Base-by-base conservation (phyloP, 768 basidiomycete genomes). In the Agaricus blazei region DNA sequence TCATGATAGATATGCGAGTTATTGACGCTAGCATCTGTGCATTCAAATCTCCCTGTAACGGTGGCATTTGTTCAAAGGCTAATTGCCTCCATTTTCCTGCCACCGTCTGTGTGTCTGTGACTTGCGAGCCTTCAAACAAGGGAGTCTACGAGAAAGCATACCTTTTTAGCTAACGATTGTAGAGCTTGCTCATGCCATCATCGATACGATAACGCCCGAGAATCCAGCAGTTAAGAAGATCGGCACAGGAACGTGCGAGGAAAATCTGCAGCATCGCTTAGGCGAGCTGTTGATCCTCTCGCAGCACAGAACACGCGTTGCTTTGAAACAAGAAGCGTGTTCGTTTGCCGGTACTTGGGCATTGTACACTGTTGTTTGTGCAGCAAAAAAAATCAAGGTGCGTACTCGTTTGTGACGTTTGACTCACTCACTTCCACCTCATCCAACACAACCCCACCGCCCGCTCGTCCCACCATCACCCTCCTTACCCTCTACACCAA, bases 81-180 rank as follows among this genome's bases (percentile, higher is more conserved):
- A 83, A 61, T 29, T 79, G 74, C 53, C 80, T 73, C 81, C 81
- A 83, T 37, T 75, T 70, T 43, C 78, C 81, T 27, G 70, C 66
- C 26, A 75, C 67, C 46, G 43, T 36, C 47, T 52, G 48, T 36
- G 60, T 48, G 47, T 59, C 54, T 58, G 11, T 4, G 11, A 29
- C 15, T 6, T 19, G 26, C n/a, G 31, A 28, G 28, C 19, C 8
- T 29, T 54, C 19, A 37, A 26, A 28, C n/a, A 27, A 29, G 19
- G 31, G 19, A 26, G 19, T 14, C 14, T 15, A 44, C 24, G 9
- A 34, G 27, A 19, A 19, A 1, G 15, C 48, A 37, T 15, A 45
- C 54, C 54, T 27, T 43, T 44, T 24, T 8, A 7, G 9, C 19
- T 26, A 56, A 9, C 26, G 48, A 19, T 43, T 26, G 31, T 57